Conservation (phyloP, 2,329 filamentous ascomycete genomes). For the Phoma sp. region DNA sequence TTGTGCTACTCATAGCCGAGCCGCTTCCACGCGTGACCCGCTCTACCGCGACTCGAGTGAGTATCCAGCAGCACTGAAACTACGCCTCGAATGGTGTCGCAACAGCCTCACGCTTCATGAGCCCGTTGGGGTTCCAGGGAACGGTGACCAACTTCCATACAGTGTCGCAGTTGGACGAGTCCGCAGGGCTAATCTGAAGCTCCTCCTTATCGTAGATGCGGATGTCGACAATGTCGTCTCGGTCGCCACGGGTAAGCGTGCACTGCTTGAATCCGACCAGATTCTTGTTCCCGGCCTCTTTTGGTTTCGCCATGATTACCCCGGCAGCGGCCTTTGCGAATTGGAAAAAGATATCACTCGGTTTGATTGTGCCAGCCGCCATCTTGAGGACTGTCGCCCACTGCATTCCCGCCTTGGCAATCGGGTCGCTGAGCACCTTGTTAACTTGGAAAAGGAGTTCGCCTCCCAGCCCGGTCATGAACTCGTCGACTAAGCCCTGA, state of each 20-base stretch:
- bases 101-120: not conserved
- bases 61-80: not conserved
- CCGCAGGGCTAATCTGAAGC: not conserved
- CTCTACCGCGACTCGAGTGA: not conserved
- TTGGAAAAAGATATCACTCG: not conserved
- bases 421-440: not conserved
- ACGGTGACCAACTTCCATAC: not conserved
- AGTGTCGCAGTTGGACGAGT: not conserved
- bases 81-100: not conserved
- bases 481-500: not conserved
- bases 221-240: not conserved
- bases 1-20: not conserved
- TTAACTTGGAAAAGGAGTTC: not conserved
- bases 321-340: not conserved
- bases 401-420: not conserved
- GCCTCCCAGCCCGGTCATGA: not conserved
- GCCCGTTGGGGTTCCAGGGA: not conserved
- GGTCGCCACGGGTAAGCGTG: not conserved
- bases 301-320: not conserved
- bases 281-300: slow-evolving; percentile 1
- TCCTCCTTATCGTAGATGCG: slow-evolving; percentile 1
- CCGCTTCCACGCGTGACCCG: not conserved
- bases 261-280: not conserved
- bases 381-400: not conserved
- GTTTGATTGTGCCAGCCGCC: not conserved